A percentile compares a stretch with the other conserved stretches of the same genome.
Evolutionary conservation across 345 rosid species (phyloP).

Genomic region (Gynandropsis gynandra): DNA sequence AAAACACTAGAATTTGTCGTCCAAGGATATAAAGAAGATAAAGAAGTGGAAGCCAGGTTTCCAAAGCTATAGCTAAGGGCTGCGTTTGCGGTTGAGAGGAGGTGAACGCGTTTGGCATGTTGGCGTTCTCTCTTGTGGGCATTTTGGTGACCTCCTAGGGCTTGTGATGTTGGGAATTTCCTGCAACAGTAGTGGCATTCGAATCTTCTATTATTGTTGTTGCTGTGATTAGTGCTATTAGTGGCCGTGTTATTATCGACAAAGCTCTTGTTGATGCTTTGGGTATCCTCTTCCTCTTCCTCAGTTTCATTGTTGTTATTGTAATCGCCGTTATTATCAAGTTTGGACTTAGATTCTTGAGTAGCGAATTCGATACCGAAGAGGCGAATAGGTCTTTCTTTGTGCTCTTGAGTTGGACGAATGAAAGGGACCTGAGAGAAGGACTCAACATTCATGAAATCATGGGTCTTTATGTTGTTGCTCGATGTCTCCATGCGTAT

Average conservation of each 20-base stretch:
- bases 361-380: slow-evolving; percentile 58
- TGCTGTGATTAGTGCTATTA: slow-evolving; percentile 12
- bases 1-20: not conserved
- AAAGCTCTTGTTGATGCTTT: slow-evolving; percentile 6
- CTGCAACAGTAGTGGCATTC: slow-evolving; percentile 41
- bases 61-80: slow-evolving; percentile 14
- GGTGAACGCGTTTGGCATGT: slow-evolving; percentile 35
- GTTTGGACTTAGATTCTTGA: slow-evolving; percentile 13
- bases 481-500: no score
- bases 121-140: slow-evolving; percentile 51
- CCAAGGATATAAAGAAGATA: no score
- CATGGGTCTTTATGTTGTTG: slow-evolving; percentile 31
- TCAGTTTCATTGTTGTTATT: no score
- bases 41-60: slow-evolving; percentile 12
- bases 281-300: not conserved
- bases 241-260: not conserved
- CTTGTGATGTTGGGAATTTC: slow-evolving; percentile 44
- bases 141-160: slow-evolving; percentile 52
- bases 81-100: slow-evolving; percentile 24
- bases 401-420: slow-evolving; percentile 40
- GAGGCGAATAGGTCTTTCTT: slow-evolving; percentile 47
- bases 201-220: slow-evolving; percentile 33
- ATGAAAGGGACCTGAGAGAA: slow-evolving; percentile 46
- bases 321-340: no score
- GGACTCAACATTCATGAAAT: slow-evolving; percentile 58